Percentiles rank a stretch among this genome's conserved stretches.
Evolutionary conservation across 2,329 filamentous ascomycete species (phyloP).

Genomic region (Dichotomopilus funicola): DNA sequence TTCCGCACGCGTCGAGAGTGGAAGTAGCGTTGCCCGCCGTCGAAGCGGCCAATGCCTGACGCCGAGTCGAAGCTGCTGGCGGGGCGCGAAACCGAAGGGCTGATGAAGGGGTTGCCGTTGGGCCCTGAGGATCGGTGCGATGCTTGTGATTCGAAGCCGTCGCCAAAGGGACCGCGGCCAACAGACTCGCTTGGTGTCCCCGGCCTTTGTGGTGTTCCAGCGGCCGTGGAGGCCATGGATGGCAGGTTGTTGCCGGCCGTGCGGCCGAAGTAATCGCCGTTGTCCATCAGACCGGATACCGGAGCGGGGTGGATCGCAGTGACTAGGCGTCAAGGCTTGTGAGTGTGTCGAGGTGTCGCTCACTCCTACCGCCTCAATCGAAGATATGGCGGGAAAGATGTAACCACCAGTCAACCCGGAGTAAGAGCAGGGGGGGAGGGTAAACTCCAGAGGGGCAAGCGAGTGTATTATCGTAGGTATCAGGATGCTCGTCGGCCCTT

Average conservation of each 20-base stretch:
- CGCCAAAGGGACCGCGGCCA: constrained; percentile 36
- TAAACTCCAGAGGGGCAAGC: no score
- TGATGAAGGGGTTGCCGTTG: constrained; percentile 39
- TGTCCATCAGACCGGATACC: constrained; percentile 2
- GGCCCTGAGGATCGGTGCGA: constrained; percentile 27
- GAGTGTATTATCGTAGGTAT: no score
- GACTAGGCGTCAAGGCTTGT: no score
- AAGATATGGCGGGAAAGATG: no score
- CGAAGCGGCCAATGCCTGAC: constrained; percentile 33
- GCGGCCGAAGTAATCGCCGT: constrained; percentile 8
- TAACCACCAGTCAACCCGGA: no score
- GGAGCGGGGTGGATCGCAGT: no score
- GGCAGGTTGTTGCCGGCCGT: constrained; percentile 10
- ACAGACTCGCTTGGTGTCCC: constrained; percentile 38
- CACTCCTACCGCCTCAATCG: no score
- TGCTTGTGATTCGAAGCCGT: constrained; percentile 33
- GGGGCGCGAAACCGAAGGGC: constrained; percentile 40
- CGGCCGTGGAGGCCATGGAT: constrained; percentile 34
- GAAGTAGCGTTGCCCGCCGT: constrained; percentile 54
- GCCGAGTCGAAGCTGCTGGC: constrained; percentile 43
- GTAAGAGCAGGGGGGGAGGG: no score
- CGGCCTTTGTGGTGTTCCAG: constrained; percentile 35
- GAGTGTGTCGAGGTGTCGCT: no score
- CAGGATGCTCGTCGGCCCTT: no score
- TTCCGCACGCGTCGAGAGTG: constrained; percentile 67